Conservation (phyloP, 805 yeast species). For the Scheffersomyces spartinae region DNA sequence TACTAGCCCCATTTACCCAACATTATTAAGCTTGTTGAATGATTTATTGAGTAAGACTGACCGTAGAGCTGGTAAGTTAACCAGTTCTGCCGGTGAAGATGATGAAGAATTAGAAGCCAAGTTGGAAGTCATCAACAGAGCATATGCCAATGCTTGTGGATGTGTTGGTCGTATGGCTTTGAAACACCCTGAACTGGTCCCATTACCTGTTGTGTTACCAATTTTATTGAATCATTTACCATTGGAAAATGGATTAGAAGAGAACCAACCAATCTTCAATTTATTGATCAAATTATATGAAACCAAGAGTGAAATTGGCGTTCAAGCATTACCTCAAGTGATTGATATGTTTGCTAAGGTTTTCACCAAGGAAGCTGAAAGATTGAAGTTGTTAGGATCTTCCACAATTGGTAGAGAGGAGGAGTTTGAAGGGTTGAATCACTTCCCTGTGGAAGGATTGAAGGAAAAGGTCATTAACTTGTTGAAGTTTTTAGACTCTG, state of each 20-base stretch:
- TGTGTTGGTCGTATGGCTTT: conserved; percentile 89
- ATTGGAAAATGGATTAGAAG: conserved; percentile 79
- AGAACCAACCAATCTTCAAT: conserved; percentile 81
- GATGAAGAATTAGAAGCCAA: conserved; percentile 69
- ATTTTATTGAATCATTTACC: conserved; percentile 71
- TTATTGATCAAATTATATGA: conserved; percentile 64
- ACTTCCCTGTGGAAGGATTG: conserved; percentile 61
- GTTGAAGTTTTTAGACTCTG: conserved; percentile 59
- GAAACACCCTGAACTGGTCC: conserved; percentile 61
- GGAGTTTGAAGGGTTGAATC: conserved; percentile 64
- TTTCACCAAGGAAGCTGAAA: conserved; percentile 65
- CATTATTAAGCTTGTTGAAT: conserved; percentile 63
- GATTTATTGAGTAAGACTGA: conserved; percentile 65
- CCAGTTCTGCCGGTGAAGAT: conserved; percentile 30
- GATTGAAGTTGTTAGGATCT: conserved; percentile 55
- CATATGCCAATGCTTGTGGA: conserved; percentile 91
- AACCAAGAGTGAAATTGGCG: conserved; percentile 42
- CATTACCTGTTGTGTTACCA: conserved; percentile 68
- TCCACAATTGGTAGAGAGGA: conserved; percentile 82
- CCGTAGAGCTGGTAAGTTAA: conserved; percentile 42
- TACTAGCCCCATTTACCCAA: conserved; percentile 51
- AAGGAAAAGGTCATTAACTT: conserved; percentile 55
- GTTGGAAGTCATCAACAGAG: conserved; percentile 74
- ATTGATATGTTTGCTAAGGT: conserved; percentile 59
- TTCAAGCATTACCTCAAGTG: conserved; percentile 46